Evolutionary conservation across 495 filamentous ascomycete species (phyloP).

Genomic region (Parathielavia hyrcaniae): DNA sequence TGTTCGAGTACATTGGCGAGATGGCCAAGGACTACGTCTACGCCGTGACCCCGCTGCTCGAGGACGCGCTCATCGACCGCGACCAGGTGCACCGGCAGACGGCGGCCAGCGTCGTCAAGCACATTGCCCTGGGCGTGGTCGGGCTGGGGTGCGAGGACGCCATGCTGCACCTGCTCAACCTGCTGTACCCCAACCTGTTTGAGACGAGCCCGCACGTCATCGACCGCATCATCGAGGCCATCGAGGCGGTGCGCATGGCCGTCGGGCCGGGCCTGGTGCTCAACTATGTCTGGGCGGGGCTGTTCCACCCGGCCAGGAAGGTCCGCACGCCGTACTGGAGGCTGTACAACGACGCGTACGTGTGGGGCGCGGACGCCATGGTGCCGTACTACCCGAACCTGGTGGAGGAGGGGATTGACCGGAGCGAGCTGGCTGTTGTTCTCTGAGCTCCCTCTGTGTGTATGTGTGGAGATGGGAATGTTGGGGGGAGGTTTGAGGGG

Average conservation of each 20-base stretch:
- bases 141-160: conserved; percentile 98
- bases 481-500: neutral
- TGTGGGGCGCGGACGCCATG: conserved; percentile 86
- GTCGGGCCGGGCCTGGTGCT: conserved; percentile 85
- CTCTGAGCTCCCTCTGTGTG: conserved; percentile 46
- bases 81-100: conserved; percentile 99
- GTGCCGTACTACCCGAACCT: conserved; percentile 90
- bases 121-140: conserved; percentile 91
- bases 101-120: conserved; percentile 92
- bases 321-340: conserved; percentile 91
- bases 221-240: conserved; percentile 92
- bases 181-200: conserved; percentile 95
- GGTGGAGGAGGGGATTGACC: conserved; percentile 64
- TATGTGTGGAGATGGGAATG: no score
- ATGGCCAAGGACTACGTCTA: conserved; percentile 99
- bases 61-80: conserved; percentile 94
- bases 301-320: conserved; percentile 95
- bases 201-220: conserved; percentile 99
- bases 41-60: conserved; percentile 91
- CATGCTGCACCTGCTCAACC: conserved; percentile 94
- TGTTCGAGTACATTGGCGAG: conserved; percentile 98
- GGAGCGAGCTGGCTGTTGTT: conserved; percentile 77
- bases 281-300: conserved; percentile 95
- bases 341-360: conserved; percentile 95
- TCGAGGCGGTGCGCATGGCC: conserved; percentile 92